phyloP scores from a whole-genome alignment of 2,329 filamentous ascomycete species.

The Fusarium sarcochroum region DNA sequence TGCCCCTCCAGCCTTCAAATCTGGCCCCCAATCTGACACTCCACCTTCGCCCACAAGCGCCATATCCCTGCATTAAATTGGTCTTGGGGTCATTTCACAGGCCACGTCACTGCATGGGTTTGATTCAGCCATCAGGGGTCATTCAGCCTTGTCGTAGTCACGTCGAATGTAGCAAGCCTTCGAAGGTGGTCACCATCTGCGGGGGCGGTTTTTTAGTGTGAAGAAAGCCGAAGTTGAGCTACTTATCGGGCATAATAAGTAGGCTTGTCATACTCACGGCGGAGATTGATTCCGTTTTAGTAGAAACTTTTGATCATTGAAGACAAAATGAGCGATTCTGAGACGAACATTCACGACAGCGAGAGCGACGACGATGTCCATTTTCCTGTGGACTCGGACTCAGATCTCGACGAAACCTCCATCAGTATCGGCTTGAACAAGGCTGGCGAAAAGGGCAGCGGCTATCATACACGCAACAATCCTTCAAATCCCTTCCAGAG shows the following conservation, averaged over 20 bases:
- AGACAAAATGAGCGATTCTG: background rate
- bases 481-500: constrained; percentile 42
- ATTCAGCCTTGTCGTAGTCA: too few relatives aligned
- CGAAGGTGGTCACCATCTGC: background rate
- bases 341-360: background rate
- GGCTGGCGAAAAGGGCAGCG: constrained; percentile 31
- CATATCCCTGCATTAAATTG: too few relatives aligned
- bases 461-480: constrained; percentile 45
- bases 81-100: too few relatives aligned
- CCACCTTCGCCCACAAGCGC: too few relatives aligned
- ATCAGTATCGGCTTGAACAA: constrained; percentile 37
- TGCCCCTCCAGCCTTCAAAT: too few relatives aligned
- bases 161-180: too few relatives aligned
- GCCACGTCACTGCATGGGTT: too few relatives aligned
- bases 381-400: background rate
- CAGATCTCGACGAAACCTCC: constrained; percentile 33
- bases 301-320: background rate
- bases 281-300: too few relatives aligned
- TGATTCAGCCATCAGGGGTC: too few relatives aligned
- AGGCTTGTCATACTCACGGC: too few relatives aligned
- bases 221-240: too few relatives aligned
- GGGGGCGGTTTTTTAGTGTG: background rate
- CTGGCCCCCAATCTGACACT: too few relatives aligned
- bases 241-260: background rate
- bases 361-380: background rate